Base-by-base conservation (phyloP, 148 eudicot genomes). In the Nyssa sinensis region DNA sequence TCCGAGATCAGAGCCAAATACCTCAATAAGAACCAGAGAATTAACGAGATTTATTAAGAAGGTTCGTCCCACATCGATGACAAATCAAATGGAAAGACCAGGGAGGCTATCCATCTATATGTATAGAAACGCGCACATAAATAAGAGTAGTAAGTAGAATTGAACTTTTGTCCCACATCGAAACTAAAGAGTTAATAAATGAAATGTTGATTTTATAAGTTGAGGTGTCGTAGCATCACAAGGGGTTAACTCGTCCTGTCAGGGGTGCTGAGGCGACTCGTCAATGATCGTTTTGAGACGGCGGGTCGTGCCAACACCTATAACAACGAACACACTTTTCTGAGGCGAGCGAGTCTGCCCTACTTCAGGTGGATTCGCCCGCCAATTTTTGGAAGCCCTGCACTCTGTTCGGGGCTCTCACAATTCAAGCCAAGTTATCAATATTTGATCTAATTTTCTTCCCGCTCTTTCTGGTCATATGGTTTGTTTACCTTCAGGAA, bases 181-280 rank as follows among this genome's bases (percentile, higher is more conserved):
- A 11, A 3, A 55, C 0, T 55, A 44, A 0, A 49, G 1, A 7
- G 19, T 21, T 55, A 37, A 37, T 9, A 24, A 6, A 13, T 14
- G 59, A 6, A 55, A n/a, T 44, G 1, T 12, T 44, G 59, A 0
- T 0, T 55, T 17, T 55, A 55, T 17, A 55, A 55, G 3, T n/a
- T 0, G 25, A 11, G 3, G 59, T 21, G 24, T 2, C 1, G 5
- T 1, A 16, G 19, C 3, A 3, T 19, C 6, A 3, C 44, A 6
- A 12, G 2, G 4, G 0, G 13, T 8, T 37, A 78, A 64, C 57
- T 77, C 80, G 75, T 71, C 86, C 76, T 75, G 87, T 75, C 82
- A 69, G 87, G 86, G 84, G 84, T 81, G 84, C 71, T 55, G 60
- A 51, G 87, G 82, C 87, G 80, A 84, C 82, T 32, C 49, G 84